Percentiles rank a stretch among this genome's conserved stretches.
Evolutionary conservation across 139 green algal genomes (phyloP).

Genomic region (Ostreobium quekettii): DNA sequence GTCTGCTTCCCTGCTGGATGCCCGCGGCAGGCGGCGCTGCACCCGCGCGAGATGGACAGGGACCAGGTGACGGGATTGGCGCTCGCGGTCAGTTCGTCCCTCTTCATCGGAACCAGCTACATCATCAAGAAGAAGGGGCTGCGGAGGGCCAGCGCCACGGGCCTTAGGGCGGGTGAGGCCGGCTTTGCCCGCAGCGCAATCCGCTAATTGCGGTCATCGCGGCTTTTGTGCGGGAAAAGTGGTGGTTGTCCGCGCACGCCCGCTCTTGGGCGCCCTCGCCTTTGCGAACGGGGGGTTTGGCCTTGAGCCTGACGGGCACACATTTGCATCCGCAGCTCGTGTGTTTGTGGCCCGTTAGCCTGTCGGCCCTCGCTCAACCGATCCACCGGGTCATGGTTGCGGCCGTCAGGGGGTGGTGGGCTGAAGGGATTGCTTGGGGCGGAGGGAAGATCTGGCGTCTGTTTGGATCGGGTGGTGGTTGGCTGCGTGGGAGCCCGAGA

Average conservation of each 20-base stretch:
- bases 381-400: no score
- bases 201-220: not conserved
- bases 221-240: not conserved
- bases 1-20: no score
- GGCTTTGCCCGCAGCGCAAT: not conserved
- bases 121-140: conserved; percentile 98
- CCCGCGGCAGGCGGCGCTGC: no score
- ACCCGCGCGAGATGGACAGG: no score
- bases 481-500: not conserved
- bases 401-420: not conserved
- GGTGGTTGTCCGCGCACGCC: no score
- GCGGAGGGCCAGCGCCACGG: conserved; percentile 54
- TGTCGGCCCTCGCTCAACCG: no score
- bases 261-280: not conserved
- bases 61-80: conserved; percentile 69
- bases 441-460: not conserved
- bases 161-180: conserved; percentile 67
- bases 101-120: conserved; percentile 94
- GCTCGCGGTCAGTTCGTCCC: conserved; percentile 67
- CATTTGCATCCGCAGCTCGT: no score
- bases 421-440: not conserved
- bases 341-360: no score
- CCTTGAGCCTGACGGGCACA: no score
- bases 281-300: not conserved
- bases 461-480: not conserved